A percentile compares a stretch with the other conserved stretches of the same genome.
These are phyloP conservation scores for Aurifilum marmelostoma DNA, from an alignment of 2,329 filamentous ascomycete genomes.

Conservation along the genomic window DNA sequence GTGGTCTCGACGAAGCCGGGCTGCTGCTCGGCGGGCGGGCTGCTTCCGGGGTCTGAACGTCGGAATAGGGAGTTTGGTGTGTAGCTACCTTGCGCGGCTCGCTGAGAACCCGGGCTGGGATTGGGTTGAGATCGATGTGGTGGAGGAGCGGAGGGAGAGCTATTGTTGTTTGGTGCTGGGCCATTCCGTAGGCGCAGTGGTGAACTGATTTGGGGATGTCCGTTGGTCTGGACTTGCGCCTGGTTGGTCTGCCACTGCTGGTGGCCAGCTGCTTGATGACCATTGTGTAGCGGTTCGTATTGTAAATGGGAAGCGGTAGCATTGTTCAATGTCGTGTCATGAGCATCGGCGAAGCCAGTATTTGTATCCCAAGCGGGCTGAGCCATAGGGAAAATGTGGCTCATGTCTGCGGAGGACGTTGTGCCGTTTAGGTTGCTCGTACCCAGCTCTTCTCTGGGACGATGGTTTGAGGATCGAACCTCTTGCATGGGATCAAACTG, in stretches of 20 bases:
- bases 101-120: neutral
- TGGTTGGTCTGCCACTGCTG: neutral
- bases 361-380: neutral
- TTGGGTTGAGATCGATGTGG: neutral
- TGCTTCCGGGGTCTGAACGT: neutral
- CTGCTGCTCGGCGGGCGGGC: neutral
- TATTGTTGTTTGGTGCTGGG: neutral
- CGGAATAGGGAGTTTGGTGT: neutral
- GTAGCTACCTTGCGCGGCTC: no score
- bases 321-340: neutral
- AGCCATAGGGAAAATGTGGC: neutral
- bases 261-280: neutral
- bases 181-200: neutral
- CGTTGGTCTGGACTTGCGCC: neutral
- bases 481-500: neutral
- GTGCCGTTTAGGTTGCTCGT: neutral
- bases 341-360: neutral
- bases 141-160: neutral
- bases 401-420: neutral
- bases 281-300: neutral
- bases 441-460: neutral
- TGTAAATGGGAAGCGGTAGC: neutral
- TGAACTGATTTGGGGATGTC: neutral
- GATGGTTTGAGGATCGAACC: neutral
- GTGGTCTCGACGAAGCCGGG: conserved; percentile 11